These are phyloP conservation scores for Rhizomucor miehei DNA, from an alignment of 371 early-diverging fungal genomes.

Conservation along the genomic window DNA sequence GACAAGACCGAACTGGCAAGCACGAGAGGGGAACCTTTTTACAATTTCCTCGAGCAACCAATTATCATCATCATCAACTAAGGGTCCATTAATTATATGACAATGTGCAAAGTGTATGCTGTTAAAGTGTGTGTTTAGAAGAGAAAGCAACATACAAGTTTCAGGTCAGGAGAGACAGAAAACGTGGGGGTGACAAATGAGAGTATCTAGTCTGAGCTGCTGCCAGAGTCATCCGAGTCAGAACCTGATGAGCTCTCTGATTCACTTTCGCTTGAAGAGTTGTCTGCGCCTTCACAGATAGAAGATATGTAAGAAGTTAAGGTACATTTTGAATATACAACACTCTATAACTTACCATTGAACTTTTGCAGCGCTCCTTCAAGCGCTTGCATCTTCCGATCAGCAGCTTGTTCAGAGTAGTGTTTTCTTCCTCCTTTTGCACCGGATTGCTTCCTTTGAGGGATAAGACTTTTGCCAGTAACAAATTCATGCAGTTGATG, in stretches of 20 bases:
- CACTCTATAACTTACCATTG: slow-evolving; percentile 8
- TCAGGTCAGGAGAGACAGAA: no score
- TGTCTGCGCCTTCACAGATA: slow-evolving; percentile 12
- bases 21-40: no score
- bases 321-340: no score
- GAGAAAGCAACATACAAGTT: slow-evolving; percentile 1
- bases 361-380: slow-evolving; percentile 68
- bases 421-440: slow-evolving; percentile 29
- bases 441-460: slow-evolving; percentile 10
- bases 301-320: neutral
- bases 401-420: slow-evolving; percentile 50
- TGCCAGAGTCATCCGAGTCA: slow-evolving; percentile 79
- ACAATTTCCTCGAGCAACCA: no score
- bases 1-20: neutral
- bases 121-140: neutral
- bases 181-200: no score
- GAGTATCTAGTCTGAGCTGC: slow-evolving; percentile 61
- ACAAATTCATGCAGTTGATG: slow-evolving; percentile 87
- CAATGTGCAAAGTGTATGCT: neutral
- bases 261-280: slow-evolving; percentile 56
- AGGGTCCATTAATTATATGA: no score
- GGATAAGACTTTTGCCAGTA: slow-evolving; percentile 46
- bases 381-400: slow-evolving; percentile 61
- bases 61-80: no score
- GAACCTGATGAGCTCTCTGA: slow-evolving; percentile 63